Evolutionary conservation across 495 filamentous ascomycete species (phyloP), one percentile per base, ranked within the genome.

Genomic region (Tuber indicum): DNA sequence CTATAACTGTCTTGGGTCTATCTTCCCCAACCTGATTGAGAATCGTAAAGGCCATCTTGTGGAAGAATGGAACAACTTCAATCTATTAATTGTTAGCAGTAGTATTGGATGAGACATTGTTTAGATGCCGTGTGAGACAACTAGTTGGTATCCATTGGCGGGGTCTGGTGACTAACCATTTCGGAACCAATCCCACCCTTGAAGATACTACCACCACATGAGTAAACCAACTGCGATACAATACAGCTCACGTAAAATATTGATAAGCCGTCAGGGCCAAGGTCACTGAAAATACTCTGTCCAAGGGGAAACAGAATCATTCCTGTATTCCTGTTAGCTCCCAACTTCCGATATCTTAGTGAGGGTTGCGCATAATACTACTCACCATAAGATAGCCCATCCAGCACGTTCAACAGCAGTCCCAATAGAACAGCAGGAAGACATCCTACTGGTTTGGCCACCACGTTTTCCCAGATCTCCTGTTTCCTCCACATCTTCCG

Each of bases 191-290:
- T 90, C 10, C 92, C 96, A 19, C 96, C 95, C 80, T 90, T 91
- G 86, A 99, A 99, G 41, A 93, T 89, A 82, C 94, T 97, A 9
- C 93, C 92, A 8, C 90, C 88, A 74, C 87, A 88, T 2, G 95
- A 98, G 84, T 94, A 98, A n/a, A 93, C 91, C 70, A 99, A 84
- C 82, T 99, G 96, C 1, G 96, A 91, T 41, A 99, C 88, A 77
- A 99, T 97, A 75, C 93, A 96, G 86, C 94, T 98, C 78, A 99
- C 92, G 83, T 98, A 99, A 86, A 98, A 99, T 87, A 99, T 98
- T 0, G 96, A 97, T 75, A 99, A 97, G 21, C 96, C 96, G 73
- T 97, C 95, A 6, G 94, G 89, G 6, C 94, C 96, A 41, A 98
- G 88, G 72, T 90, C 86, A 43, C 90, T 87, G 82, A 99, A 99